Conservation (phyloP, 768 basidiomycete species). For the Leccinum imitatum region DNA sequence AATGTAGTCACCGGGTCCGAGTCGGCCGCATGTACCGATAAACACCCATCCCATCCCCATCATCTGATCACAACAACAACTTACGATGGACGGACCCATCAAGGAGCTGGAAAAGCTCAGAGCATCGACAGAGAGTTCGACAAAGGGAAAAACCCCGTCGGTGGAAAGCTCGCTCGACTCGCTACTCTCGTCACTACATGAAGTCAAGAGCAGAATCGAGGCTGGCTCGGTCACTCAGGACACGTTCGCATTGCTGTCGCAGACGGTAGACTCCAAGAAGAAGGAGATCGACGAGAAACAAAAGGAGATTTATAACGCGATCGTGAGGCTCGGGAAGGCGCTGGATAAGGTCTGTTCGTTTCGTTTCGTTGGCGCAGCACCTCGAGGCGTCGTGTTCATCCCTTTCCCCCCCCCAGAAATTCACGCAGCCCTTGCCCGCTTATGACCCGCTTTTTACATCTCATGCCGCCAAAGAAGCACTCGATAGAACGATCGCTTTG, state of each 20-base stretch:
- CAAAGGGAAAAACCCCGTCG: slow-evolving; percentile 54
- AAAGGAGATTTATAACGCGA: slow-evolving; percentile 81
- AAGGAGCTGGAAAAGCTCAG: slow-evolving; percentile 83
- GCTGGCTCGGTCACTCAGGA: slow-evolving; percentile 49
- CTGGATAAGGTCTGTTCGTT: slow-evolving; percentile 77
- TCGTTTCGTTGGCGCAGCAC: neutral
- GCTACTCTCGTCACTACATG: slow-evolving; percentile 56
- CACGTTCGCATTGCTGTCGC: slow-evolving; percentile 49
- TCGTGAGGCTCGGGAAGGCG: slow-evolving; percentile 79
- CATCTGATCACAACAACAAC: neutral
- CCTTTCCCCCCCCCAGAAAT: slow-evolving; percentile 48
- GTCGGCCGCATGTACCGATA: neutral
- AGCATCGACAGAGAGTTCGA: slow-evolving; percentile 46
- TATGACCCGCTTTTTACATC: slow-evolving; percentile 70
- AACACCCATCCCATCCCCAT: neutral
- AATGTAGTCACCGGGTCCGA: neutral
- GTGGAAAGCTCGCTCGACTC: slow-evolving; percentile 62
- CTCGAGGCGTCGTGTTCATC: slow-evolving; percentile 7
- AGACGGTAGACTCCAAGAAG: slow-evolving; percentile 67
- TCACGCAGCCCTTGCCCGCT: slow-evolving; percentile 58
- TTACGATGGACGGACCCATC: slow-evolving; percentile 65
- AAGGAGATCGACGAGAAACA: slow-evolving; percentile 85
- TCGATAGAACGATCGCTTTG: slow-evolving; percentile 69
- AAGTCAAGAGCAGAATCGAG: slow-evolving; percentile 53
- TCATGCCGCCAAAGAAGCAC: slow-evolving; percentile 51